Percentiles rank a stretch among this genome's conserved stretches.
phyloP scores from a whole-genome alignment of 2,329 filamentous ascomycete genomes.

The Penicillium vulpinum region DNA sequence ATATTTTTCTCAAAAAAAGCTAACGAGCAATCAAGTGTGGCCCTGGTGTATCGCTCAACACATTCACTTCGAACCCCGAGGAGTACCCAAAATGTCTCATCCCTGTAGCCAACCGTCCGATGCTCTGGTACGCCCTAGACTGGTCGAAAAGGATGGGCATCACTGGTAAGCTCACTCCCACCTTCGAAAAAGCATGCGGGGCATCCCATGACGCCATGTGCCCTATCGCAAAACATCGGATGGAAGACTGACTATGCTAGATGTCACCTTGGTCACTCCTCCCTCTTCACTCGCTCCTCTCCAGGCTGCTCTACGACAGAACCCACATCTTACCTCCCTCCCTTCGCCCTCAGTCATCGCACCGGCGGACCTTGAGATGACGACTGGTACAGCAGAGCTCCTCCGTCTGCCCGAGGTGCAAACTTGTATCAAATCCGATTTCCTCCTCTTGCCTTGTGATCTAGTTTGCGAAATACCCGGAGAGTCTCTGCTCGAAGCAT shows the following conservation, averaged over 20 bases:
- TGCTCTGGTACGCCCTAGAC: slow-evolving; percentile 53
- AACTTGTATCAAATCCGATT: slow-evolving; percentile 76
- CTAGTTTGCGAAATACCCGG: slow-evolving; percentile 87
- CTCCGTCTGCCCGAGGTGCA: slow-evolving; percentile 81
- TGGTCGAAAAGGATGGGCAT: slow-evolving; percentile 53
- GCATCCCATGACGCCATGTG: slow-evolving; percentile 2
- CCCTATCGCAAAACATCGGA: neutral
- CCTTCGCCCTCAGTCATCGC: slow-evolving; percentile 68
- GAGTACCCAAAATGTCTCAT: slow-evolving; percentile 44
- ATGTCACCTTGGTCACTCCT: slow-evolving; percentile 52
- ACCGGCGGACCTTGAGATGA: slow-evolving; percentile 73
- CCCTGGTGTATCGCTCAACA: slow-evolving; percentile 51
- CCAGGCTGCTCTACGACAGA: slow-evolving; percentile 50
- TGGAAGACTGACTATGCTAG: slow-evolving; percentile 25
- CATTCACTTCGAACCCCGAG: slow-evolving; percentile 51
- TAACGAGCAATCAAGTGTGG: slow-evolving; percentile 15
- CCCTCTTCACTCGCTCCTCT: slow-evolving; percentile 45
- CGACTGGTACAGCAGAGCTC: slow-evolving; percentile 85
- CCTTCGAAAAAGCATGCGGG: neutral
- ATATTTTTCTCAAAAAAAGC: neutral
- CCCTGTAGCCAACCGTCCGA: slow-evolving; percentile 52
- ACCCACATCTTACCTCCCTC: slow-evolving; percentile 52
- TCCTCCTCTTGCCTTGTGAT: slow-evolving; percentile 89
- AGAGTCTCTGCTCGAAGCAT: slow-evolving; percentile 79
- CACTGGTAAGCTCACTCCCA: slow-evolving; percentile 39